Evolutionary conservation across 495 filamentous ascomycete species (phyloP).

Genomic region (Penicillium goetzii): DNA sequence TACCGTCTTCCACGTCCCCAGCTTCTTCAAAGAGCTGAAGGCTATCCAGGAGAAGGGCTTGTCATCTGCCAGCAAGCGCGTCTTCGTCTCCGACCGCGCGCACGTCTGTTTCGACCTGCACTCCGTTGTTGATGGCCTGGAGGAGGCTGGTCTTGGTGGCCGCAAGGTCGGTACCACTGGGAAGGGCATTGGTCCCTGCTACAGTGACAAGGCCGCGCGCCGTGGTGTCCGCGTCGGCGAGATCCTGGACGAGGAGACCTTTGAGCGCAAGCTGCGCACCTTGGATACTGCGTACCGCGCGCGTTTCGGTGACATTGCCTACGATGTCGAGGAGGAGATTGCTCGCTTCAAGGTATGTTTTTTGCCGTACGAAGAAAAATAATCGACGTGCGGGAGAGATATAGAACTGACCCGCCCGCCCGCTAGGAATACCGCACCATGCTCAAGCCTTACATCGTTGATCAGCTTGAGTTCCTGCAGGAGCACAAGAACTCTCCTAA

Average conservation of each 20-base stretch:
- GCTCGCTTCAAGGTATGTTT: constrained; percentile 58
- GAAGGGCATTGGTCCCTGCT: constrained; percentile 78
- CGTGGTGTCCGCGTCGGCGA: constrained; percentile 76
- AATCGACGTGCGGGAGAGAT: neutral
- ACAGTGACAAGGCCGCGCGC: constrained; percentile 78
- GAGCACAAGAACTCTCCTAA: constrained; percentile 58
- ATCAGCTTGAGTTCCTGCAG: constrained; percentile 56
- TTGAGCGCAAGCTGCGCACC: constrained; percentile 72
- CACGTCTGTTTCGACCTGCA: constrained; percentile 88
- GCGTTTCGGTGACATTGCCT: constrained; percentile 74
- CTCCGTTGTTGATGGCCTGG: constrained; percentile 77
- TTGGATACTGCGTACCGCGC: constrained; percentile 70
- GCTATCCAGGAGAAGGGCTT: constrained; percentile 74
- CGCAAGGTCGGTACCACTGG: constrained; percentile 60
- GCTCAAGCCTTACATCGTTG: constrained; percentile 70
- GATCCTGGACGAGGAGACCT: constrained; percentile 70
- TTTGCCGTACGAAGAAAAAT: neutral
- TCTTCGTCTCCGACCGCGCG: constrained; percentile 79
- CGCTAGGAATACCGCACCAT: constrained; percentile 64
- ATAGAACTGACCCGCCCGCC: constrained; percentile 9
- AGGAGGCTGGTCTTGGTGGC: constrained; percentile 76
- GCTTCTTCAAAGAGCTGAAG: constrained; percentile 85
- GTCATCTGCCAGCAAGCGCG: constrained; percentile 61
- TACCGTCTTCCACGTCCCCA: constrained; percentile 81
- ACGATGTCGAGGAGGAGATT: constrained; percentile 83